Base-by-base conservation (phyloP, 1,284 basidiomycete genomes). In the Trametes sp. region DNA sequence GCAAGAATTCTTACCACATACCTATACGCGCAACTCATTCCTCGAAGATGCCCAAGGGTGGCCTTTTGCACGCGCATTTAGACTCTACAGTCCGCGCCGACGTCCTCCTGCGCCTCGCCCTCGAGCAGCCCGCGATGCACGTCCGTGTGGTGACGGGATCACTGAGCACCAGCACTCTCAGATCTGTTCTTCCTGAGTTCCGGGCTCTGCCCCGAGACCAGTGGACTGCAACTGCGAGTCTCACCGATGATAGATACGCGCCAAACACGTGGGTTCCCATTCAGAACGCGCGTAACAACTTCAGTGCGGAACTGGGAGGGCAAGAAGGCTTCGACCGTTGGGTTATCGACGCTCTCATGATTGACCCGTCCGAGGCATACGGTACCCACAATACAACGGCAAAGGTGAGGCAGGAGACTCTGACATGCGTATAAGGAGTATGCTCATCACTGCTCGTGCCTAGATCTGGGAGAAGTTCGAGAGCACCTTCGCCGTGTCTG, bases 21-120 rank as follows among this genome's bases (percentile, higher is more conserved):
- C 59, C 60, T 19, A n/a, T n/a, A n/a, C 44, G 31, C 51, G 46
- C 28, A 41, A 8, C 52, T 21, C 16, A 57, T 21, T 26, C 29
- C 28, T 35, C n/a, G 28, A 48, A 90, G 89, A 90, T 92, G 87
- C 90, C 90, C 11, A 92, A 92, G 74, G 90, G 90, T 49, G 89
- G 82, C 0, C 78, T 92, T 5, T 78, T 92, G 19, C 90, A 92
- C 70, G 84, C 81, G 0, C 90, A 92, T 70, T 78, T 92, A 10
- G 89, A 90, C 68, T 85, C 87, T 14, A 90, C 84, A 2, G 88
- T 91, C 36, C 83, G 89, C 61, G 80, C 78, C 1, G 71, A 77
- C 13, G 76, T 80, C 35, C 76, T 92, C 4, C 75, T 88, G 14
- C 72, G 78, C 31, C 75, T 86, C 16, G 87, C 88, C 4, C 72